Base-by-base conservation (phyloP, 306 rosid species). In the Quercus ilex region DNA sequence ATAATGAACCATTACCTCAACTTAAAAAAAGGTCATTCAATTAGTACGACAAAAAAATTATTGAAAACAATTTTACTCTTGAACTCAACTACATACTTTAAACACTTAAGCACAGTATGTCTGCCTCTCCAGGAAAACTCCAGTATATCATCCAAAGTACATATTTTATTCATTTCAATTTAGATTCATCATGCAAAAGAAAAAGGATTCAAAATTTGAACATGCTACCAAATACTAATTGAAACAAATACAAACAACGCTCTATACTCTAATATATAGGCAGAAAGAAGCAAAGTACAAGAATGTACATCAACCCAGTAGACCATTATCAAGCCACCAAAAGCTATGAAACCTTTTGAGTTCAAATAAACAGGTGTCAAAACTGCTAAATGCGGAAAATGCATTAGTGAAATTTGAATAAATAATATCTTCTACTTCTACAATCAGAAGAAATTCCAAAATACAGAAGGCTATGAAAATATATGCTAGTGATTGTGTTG, bases 201-300 rank as follows among this genome's bases (percentile, higher is more conserved):
- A 12, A 73, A 35, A 5, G 74, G 62, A 25, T 69, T 52, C 8
- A 58, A 74, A 14, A 62, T 38, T 60, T 53, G 63, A 64, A 62
- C 74, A 35, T 31, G 41, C 74, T 28, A 60, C 23, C 30, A 10
- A 59, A 38, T 23, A 21, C 71, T 20, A 63, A 30, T 81, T 51
- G 71, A 76, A 79, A 69, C 71, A 21, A 69, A 69, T 55, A 52
- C 74, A 67, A 58, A 49, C 53, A 49, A 49, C 15, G 53, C 15
- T 20, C 56, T 49, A 23, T 58, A 49, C 73, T 30, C 53, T 49
- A 33, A 65, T n/a, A 13, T 70, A 21, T 55, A n/a, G 26, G 25
- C 78, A 35, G 51, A 30, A 38, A 30, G 70, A 30, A 64, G 70
- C 3, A 6, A 17, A 28, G n/a, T 17, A 25, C 38, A 21, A 58